phyloP scores from a whole-genome alignment of 2,329 filamentous ascomycete genomes.

The Hypoxylon sp. region DNA sequence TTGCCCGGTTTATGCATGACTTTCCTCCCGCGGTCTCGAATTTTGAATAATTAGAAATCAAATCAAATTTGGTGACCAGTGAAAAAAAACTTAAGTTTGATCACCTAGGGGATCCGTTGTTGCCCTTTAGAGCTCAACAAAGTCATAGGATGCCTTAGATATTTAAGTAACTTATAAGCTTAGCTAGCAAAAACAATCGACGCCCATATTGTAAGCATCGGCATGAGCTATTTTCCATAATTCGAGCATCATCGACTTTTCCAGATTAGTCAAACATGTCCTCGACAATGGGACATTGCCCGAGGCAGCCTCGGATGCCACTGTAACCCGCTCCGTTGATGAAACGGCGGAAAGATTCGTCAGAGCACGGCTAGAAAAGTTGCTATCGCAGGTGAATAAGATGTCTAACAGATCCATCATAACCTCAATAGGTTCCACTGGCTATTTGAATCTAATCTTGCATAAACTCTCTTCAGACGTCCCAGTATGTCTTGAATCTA shows the following conservation, averaged over 20 bases:
- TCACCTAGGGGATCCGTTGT: too few relatives aligned
- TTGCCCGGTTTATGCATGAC: too few relatives aligned
- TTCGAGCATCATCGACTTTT: constrained; percentile 30
- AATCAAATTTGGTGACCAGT: too few relatives aligned
- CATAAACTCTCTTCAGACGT: too few relatives aligned
- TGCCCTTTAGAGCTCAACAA: too few relatives aligned
- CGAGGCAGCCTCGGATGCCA: constrained; percentile 14
- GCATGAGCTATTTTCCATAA: constrained; percentile 38
- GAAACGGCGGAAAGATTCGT: constrained; percentile 23
- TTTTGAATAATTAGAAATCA: too few relatives aligned
- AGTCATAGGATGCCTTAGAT: too few relatives aligned
- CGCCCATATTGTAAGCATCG: constrained; percentile 33
- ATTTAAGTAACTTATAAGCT: too few relatives aligned
- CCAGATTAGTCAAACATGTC: constrained; percentile 20
- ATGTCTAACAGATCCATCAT: constrained; percentile 10
- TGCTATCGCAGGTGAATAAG: not conserved
- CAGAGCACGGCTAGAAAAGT: constrained; percentile 13
- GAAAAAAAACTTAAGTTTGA: too few relatives aligned
- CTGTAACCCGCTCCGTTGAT: not conserved
- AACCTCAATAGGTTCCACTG: constrained; percentile 42
- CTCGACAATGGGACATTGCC: constrained; percentile 30
- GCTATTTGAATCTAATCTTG: constrained; percentile 28
- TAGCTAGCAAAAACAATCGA: too few relatives aligned
- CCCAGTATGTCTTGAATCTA: too few relatives aligned
- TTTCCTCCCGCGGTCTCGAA: too few relatives aligned